phyloP scores from a whole-genome alignment of 1,284 basidiomycete genomes.

The Trichosporon asahii region DNA sequence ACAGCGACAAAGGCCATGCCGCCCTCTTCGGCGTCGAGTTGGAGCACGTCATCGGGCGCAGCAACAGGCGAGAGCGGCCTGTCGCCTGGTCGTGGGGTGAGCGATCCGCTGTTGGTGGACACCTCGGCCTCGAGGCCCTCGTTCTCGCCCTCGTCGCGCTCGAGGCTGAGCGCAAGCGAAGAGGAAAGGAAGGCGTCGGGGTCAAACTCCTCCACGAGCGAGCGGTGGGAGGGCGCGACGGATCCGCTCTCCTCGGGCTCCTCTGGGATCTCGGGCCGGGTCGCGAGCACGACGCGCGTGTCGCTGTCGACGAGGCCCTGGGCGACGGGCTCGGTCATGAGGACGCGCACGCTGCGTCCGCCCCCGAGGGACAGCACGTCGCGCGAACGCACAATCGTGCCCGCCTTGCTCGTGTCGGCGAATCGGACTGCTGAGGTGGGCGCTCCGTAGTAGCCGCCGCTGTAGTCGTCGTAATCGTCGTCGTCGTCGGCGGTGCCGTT shows the following conservation, averaged over 20 bases:
- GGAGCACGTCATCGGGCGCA: conserved; percentile 25
- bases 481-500: conserved; percentile 17
- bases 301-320: conserved; percentile 63
- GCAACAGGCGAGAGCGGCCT: conserved; percentile 32
- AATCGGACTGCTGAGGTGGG: conserved; percentile 17
- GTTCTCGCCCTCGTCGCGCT: conserved; percentile 32
- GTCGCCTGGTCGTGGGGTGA: conserved; percentile 46
- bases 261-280: conserved; percentile 11
- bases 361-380: conserved; percentile 14
- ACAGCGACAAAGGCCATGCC: conserved; percentile 21
- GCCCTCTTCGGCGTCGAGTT: conserved; percentile 20
- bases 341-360: conserved; percentile 37
- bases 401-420: conserved; percentile 16
- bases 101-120: conserved; percentile 41
- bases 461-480: conserved; percentile 15
- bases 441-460: conserved; percentile 1
- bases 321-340: conserved; percentile 62
- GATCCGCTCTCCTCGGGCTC: conserved; percentile 30
- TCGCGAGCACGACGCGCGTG: conserved; percentile 60
- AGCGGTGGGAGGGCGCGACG: conserved; percentile 33
- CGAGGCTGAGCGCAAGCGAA: conserved; percentile 24
- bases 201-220: conserved; percentile 38
- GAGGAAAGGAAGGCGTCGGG: conserved; percentile 30
- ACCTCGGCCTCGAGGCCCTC: conserved; percentile 26
- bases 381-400: conserved; percentile 21